A percentile compares a stretch with the other conserved stretches of the same genome.
These are phyloP conservation scores for Globisporangium spinosum DNA, from an alignment of 352 stramenopile species.

Conservation along the genomic window DNA sequence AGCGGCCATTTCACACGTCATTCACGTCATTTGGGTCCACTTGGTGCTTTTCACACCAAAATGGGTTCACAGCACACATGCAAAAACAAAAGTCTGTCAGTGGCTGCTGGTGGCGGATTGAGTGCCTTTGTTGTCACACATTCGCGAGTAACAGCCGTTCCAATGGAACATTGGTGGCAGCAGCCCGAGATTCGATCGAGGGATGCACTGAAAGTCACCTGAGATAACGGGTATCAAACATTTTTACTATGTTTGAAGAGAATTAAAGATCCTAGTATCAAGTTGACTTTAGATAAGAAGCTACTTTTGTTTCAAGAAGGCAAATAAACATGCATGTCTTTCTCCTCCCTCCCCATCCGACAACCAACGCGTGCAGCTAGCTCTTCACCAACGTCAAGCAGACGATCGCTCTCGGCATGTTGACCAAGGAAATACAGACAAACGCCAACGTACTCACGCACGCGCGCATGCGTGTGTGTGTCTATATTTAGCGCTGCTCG, in stretches of 20 bases:
- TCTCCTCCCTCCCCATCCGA: background rate
- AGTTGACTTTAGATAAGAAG: too few species aligned
- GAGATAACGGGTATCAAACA: too few species aligned
- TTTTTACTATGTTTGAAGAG: too few species aligned
- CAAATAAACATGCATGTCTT: too few species aligned
- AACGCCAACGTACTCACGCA: background rate
- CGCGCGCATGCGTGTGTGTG: background rate
- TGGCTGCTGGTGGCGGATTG: background rate
- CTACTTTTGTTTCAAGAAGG: too few species aligned
- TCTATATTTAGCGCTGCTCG: background rate
- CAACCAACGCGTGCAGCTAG: background rate
- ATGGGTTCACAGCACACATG: conserved; percentile 5
- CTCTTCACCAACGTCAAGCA: background rate
- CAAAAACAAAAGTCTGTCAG: background rate
- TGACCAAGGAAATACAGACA: background rate
- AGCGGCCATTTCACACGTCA: background rate
- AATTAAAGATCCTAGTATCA: too few species aligned
- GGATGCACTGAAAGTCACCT: background rate
- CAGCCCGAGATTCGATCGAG: background rate
- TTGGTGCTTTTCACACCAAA: background rate
- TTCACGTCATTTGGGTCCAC: background rate
- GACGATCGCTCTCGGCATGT: background rate
- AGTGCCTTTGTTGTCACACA: background rate
- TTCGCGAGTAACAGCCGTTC: background rate
- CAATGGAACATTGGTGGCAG: conserved; percentile 1